These are phyloP conservation scores for Sclerotinia sclerotiorum DNA, from an alignment of 2,329 filamentous ascomycete genomes.

Conservation along the genomic window DNA sequence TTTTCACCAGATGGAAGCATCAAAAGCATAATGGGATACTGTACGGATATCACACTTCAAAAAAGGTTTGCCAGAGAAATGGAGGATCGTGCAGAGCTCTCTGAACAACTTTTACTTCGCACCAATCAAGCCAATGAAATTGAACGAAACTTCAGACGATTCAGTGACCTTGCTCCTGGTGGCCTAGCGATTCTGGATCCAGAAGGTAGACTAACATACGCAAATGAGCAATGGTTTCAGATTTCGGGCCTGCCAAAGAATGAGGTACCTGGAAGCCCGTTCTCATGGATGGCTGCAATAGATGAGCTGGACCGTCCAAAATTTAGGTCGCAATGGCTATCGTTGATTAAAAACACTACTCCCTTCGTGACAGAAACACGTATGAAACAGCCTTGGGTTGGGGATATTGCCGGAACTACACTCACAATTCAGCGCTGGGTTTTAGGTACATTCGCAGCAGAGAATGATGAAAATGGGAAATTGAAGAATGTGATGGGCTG, in stretches of 20 bases:
- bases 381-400: slow-evolving; percentile 39
- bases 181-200: slow-evolving; percentile 27
- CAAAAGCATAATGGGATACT: slow-evolving; percentile 73
- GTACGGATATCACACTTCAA: slow-evolving; percentile 81
- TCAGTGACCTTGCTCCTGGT: slow-evolving; percentile 79
- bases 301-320: slow-evolving; percentile 15
- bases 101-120: slow-evolving; percentile 66
- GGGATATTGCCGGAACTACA: slow-evolving; percentile 56
- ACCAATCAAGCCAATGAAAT: slow-evolving; percentile 62
- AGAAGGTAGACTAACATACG: slow-evolving; percentile 20
- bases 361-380: slow-evolving; percentile 22
- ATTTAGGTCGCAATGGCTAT: slow-evolving; percentile 22
- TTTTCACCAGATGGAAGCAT: slow-evolving; percentile 60
- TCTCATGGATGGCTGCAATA: slow-evolving; percentile 20
- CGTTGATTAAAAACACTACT: slow-evolving; percentile 12
- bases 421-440: slow-evolving; percentile 77
- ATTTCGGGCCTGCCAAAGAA: slow-evolving; percentile 19
- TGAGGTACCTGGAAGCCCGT: background rate
- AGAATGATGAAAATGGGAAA: slow-evolving; percentile 61
- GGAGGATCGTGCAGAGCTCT: slow-evolving; percentile 68
- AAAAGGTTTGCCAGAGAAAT: slow-evolving; percentile 84
- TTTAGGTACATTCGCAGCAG: slow-evolving; percentile 72
- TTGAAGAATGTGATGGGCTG: slow-evolving; percentile 72
- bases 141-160: slow-evolving; percentile 75
- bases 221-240: slow-evolving; percentile 25